Conservation (phyloP, 2,329 filamentous ascomycete species). For the Drechslerella coelobrocha region DNA sequence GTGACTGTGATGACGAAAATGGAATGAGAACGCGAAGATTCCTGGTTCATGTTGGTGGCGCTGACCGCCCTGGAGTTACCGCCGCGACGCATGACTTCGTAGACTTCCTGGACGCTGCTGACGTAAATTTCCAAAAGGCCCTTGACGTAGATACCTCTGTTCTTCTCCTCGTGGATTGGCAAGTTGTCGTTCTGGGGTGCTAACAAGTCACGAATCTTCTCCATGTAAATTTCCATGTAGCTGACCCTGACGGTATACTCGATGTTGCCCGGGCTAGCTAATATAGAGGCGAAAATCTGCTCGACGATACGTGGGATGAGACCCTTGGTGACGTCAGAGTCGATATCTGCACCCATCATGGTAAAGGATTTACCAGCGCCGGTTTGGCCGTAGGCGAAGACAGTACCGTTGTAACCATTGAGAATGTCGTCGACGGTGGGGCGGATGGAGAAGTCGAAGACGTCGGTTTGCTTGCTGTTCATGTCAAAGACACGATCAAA, state of each 20-base stretch:
- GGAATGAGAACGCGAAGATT: constrained; percentile 94
- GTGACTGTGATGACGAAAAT: constrained; percentile 98
- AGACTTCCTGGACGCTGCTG: constrained; percentile 90
- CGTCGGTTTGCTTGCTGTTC: constrained; percentile 84
- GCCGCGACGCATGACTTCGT: constrained; percentile 97
- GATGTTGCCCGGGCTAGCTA: constrained; percentile 82
- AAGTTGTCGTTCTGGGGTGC: constrained; percentile 78
- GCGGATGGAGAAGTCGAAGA: constrained; percentile 97
- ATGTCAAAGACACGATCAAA: constrained; percentile 98
- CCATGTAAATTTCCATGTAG: constrained; percentile 98
- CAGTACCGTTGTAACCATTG: constrained; percentile 98
- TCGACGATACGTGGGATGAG: constrained; percentile 99
- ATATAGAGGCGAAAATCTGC: constrained; percentile 94
- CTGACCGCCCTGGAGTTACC: constrained; percentile 96
- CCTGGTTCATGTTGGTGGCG: constrained; percentile 94
- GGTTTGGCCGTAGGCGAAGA: constrained; percentile 97
- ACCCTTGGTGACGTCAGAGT: constrained; percentile 87
- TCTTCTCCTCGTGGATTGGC: constrained; percentile 92
- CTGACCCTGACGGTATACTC: constrained; percentile 91
- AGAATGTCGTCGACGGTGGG: constrained; percentile 96
- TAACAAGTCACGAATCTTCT: constrained; percentile 95
- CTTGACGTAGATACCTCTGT: constrained; percentile 86
- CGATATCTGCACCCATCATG: constrained; percentile 82
- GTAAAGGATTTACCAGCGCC: constrained; percentile 99
- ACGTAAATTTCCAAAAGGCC: constrained; percentile 91